Conservation (phyloP, 2,329 filamentous ascomycete genomes). For the Paecilomyces niveus region DNA sequence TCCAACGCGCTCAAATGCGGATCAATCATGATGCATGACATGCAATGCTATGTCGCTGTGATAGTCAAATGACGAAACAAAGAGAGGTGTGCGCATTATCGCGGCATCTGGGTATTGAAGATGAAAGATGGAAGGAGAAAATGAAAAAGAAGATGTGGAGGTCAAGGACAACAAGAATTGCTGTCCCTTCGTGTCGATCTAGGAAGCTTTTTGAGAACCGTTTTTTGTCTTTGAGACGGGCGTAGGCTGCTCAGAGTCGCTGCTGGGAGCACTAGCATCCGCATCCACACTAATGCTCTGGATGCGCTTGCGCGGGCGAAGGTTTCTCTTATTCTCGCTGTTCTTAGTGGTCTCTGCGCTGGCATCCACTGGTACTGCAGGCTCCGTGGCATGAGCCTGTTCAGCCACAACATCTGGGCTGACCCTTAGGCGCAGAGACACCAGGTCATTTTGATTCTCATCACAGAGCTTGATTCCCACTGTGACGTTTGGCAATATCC, state of each 20-base stretch:
- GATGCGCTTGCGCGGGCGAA: not conserved
- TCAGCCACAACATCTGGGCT: slow-evolving; percentile 16
- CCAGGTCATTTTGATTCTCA: slow-evolving; percentile 28
- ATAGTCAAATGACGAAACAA: not conserved
- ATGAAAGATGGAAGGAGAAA: not conserved
- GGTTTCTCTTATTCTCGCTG: not conserved
- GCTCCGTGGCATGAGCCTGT: slow-evolving; percentile 2
- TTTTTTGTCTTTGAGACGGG: not conserved
- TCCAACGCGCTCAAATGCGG: not conserved
- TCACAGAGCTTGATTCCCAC: slow-evolving; percentile 33
- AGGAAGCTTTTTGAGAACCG: not conserved
- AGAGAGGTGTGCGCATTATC: not conserved
- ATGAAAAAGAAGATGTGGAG: not conserved
- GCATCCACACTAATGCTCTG: not conserved
- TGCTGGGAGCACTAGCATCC: not conserved
- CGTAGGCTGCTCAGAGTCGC: not conserved
- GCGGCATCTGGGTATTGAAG: not conserved
- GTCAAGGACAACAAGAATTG: not conserved
- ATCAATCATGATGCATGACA: not conserved
- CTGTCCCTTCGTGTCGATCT: not conserved
- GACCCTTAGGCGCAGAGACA: slow-evolving; percentile 29
- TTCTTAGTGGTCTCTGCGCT: not conserved
- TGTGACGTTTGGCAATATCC: slow-evolving; percentile 29
- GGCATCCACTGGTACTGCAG: not conserved
- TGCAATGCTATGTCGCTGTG: not conserved